Conservation (phyloP, 176 grass and related monocot genomes). For the Aegilops speltoides region DNA sequence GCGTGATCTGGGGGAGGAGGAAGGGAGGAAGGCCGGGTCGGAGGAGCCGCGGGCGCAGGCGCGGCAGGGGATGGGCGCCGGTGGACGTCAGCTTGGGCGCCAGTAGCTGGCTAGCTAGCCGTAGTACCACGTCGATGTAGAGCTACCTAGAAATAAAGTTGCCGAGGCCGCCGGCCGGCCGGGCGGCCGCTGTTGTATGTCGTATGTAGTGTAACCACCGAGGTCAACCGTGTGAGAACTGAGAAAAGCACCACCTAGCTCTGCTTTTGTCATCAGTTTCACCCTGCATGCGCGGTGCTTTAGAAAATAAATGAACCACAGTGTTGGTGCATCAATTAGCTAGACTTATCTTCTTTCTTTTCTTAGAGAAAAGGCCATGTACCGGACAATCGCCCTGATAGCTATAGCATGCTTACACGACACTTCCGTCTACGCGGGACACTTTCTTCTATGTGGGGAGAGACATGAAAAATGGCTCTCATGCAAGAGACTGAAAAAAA, state of each 20-base stretch:
- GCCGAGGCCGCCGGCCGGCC: not conserved
- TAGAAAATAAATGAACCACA: not conserved
- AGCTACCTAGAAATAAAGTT: not conserved
- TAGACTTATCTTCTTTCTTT: not conserved
- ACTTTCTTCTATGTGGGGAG: too few relatives aligned
- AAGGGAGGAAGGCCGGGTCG: not conserved
- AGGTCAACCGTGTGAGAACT: not conserved
- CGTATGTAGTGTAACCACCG: not conserved
- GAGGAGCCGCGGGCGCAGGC: not conserved
- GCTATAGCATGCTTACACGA: too few relatives aligned
- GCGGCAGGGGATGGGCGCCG: conserved; percentile 22
- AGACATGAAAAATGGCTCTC: too few relatives aligned
- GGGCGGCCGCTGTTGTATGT: not conserved
- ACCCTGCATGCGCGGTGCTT: not conserved
- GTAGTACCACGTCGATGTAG: not conserved
- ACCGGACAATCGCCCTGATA: too few relatives aligned
- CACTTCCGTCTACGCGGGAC: too few relatives aligned
- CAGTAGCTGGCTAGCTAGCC: not conserved
- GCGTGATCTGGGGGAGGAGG: not conserved
- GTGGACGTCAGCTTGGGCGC: conserved; percentile 19
- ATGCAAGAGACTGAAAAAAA: too few relatives aligned
- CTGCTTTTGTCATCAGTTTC: not conserved
- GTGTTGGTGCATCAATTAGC: not conserved
- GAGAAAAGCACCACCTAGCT: not conserved
- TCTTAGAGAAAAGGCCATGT: too few relatives aligned